Evolutionary conservation across 2,329 filamentous ascomycete genomes (phyloP), one percentile per base, ranked within the genome.

Genomic region (Nothophaeocryptopus gaeumannii): DNA sequence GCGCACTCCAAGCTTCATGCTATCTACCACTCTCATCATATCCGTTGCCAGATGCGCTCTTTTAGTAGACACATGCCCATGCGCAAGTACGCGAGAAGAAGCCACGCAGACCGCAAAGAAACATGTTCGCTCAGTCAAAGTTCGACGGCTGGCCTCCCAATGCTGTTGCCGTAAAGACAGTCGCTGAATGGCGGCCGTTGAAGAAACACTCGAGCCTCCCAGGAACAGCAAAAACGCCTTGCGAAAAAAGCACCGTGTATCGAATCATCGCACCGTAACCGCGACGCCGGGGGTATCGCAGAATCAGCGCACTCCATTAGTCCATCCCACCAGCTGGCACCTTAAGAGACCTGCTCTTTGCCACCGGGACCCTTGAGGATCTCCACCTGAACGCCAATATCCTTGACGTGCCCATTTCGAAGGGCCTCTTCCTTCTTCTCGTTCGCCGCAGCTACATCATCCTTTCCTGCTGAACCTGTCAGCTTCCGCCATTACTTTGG

Each of bases 341-440:
- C 41, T 26, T 55, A 58, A 39, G 60, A 58, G 54, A 42, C 59
- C 62, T 50, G 58, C 58, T 61, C 61, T 45, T 59, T 52, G 45
- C 29, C 41, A 40, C 39, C 41, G 31, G 47, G 32, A 42, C 47
- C 48, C 51, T 52, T 55, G 42, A 56, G 40, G 26, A 58, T 37
- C 29, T 66, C 61, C 34, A 63, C 64, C 60, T 67, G 64, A 45
- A 65, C 63, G 46, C 62, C 61, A 14, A 59, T 59, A 46, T 67
- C 63, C 49, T 52, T 61, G 47, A 61, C 57, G 29, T 58, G 58
- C 48, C 53, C 54, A 15, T 53, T 51, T n/a, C 53, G 51, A 39
- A 53, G 47, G 12, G 38, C 48, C 47, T 55, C 55, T 47, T 64
- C 59, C 47, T 56, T 54, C 45, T 54, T 55, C 49, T 62, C 58